Base-by-base conservation (phyloP, 2,329 filamentous ascomycete species). In the Aureobasidium melanogenum region DNA sequence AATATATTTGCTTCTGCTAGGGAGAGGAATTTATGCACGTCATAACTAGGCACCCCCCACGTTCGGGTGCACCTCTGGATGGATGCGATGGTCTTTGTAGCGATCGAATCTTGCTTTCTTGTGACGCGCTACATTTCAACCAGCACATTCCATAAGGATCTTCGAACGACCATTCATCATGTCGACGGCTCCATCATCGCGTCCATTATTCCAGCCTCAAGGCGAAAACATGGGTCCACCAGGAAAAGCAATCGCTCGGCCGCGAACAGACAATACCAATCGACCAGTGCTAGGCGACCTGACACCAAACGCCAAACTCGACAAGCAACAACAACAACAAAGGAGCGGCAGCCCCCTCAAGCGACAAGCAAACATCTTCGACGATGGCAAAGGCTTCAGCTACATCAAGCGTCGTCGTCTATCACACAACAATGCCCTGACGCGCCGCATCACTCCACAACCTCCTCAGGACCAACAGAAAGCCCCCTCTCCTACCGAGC, bases 341-440 rank as follows among this genome's bases (percentile, higher is more conserved):
- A 62, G 64, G n/a, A 59, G 60, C 7, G 64, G 68, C 52, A 70
- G 68, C 54, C 69, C 70, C 24, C 64, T 73, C n/a, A 73, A 73
- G 62, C 66, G 71, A 17, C 69, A 64, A 50, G 69, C 69, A 5
- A 66, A 71, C 9, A 62, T 67, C 26, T 65, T 69, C 39, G 68
- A 72, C 38, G 66, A 67, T n/a, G 66, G 61, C 10, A 64, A 67
- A 32, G 71, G 71, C 39, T 67, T 73, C 63, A 70, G 59, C 32
- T 73, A 73, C 62, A 63, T 73, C 38, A 73, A 73, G 67, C 67
- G 64, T 60, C 64, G 71, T 43, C 66, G 66, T 32, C 62, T 65
- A 14, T 63, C 60, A 17, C 58, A 52, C 48, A 50, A 38, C 39
- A 50, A 52, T 24, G 44, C 47, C n/a, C 30, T 48, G 36, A 51